A percentile compares a stretch with the other conserved stretches of the same genome.
These are phyloP conservation scores for Logfia minima DNA, from an alignment of 129 eudicot genomes.

Conservation along the genomic window DNA sequence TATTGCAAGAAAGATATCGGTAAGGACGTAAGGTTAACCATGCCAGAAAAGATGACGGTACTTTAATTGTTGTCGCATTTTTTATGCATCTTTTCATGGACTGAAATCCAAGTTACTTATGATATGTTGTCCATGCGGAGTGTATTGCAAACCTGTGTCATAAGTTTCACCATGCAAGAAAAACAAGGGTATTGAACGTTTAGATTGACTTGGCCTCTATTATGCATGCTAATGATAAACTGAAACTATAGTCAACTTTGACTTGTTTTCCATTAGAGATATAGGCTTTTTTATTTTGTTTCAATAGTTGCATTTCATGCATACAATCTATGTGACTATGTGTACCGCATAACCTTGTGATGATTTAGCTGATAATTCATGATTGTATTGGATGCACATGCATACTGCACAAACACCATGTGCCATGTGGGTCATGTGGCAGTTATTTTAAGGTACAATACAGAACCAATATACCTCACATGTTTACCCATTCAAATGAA, in stretches of 20 bases:
- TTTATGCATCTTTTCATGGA: constrained; percentile 12
- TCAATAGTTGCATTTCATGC: not conserved
- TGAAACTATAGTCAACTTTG: not conserved
- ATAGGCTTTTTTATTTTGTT: too few relatives aligned
- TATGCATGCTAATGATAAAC: not conserved
- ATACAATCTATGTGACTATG: not conserved
- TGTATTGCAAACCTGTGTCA: not conserved
- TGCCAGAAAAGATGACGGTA: not conserved
- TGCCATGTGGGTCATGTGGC: not conserved
- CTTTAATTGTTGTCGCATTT: not conserved
- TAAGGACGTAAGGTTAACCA: constrained; percentile 3
- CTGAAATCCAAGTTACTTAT: not conserved
- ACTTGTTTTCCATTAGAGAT: too few relatives aligned
- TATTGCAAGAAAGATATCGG: not conserved
- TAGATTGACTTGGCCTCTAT: not conserved
- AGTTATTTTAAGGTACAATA: not conserved
- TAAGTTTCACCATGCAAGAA: not conserved
- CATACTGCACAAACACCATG: not conserved
- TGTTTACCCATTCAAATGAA: not conserved
- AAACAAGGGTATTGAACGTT: not conserved
- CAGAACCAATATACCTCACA: not conserved
- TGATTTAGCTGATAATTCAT: not conserved
- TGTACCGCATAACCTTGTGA: not conserved
- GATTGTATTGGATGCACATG: not conserved
- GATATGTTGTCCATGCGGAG: not conserved